phyloP scores from a whole-genome alignment of 2,329 filamentous ascomycete species.

The Waltergamsia citrina region DNA sequence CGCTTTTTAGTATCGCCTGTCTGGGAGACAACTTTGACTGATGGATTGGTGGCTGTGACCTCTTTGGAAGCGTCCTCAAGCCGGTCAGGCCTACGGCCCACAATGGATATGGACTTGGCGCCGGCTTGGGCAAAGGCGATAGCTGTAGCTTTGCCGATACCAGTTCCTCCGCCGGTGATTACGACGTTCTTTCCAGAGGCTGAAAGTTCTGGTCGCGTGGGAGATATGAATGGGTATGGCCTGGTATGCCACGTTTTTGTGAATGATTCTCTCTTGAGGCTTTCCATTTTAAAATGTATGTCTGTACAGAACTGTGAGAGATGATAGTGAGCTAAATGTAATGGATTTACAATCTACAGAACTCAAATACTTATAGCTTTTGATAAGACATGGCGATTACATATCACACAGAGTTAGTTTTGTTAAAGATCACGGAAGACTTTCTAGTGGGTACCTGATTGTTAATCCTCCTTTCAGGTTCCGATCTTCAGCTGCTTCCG shows the following conservation, averaged over 20 bases:
- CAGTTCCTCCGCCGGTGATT: slow-evolving; percentile 54
- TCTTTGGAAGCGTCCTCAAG: slow-evolving; percentile 14
- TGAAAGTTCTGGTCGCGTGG: slow-evolving; percentile 18
- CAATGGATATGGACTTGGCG: slow-evolving; percentile 23
- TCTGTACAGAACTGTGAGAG: too few species aligned
- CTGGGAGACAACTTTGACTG: slow-evolving; percentile 25
- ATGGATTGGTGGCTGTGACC: slow-evolving; percentile 35
- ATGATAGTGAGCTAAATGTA: too few species aligned
- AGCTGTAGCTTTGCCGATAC: slow-evolving; percentile 55
- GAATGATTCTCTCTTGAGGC: too few species aligned
- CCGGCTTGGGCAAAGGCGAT: slow-evolving; percentile 38
- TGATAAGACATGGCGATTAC: too few species aligned
- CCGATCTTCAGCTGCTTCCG: too few species aligned
- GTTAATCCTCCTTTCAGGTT: too few species aligned
- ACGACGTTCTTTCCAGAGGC: slow-evolving; percentile 36
- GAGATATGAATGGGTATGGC: slow-evolving; percentile 18
- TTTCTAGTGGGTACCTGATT: too few species aligned
- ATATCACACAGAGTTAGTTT: too few species aligned
- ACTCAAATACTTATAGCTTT: too few species aligned
- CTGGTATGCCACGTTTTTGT: slow-evolving; percentile 11
- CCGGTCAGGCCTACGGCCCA: slow-evolving; percentile 21
- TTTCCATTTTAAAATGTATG: too few species aligned
- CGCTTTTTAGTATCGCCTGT: slow-evolving; percentile 16
- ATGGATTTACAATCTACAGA: too few species aligned
- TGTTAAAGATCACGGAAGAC: too few species aligned